These are phyloP conservation scores for Piper longum DNA, from an alignment of 164 flowering plant genomes.

Conservation along the genomic window DNA sequence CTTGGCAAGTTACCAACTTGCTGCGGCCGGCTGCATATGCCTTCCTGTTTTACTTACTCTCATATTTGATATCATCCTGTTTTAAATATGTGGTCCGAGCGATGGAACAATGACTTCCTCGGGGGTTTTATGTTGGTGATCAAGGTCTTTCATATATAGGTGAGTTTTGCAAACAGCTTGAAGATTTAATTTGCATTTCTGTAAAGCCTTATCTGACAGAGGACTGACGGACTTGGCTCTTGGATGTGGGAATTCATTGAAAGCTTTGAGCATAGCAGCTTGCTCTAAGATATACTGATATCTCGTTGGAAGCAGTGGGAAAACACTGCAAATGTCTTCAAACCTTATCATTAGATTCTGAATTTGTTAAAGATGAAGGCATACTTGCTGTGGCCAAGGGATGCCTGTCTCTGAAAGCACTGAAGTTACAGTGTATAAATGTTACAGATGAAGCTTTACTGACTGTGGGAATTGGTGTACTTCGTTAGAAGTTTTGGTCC, in stretches of 20 bases:
- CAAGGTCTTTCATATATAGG: constrained; percentile 69
- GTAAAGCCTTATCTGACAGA: constrained; percentile 75
- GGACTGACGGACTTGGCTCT: constrained; percentile 51
- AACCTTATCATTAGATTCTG: constrained; percentile 67
- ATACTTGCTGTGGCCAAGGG: constrained; percentile 65
- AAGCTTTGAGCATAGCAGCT: constrained; percentile 61
- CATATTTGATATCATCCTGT: background rate
- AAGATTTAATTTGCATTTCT: constrained; percentile 77
- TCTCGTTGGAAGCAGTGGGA: constrained; percentile 68
- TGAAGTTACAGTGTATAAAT: constrained; percentile 71
- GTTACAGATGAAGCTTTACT: constrained; percentile 70
- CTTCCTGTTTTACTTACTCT: background rate
- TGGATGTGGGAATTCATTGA: constrained; percentile 62
- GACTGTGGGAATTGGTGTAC: constrained; percentile 50
- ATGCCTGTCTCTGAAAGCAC: constrained; percentile 45
- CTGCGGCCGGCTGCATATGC: background rate
- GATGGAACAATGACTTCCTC: background rate
- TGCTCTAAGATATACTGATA: constrained; percentile 80
- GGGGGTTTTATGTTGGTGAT: constrained; percentile 92
- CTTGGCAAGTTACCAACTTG: too few species aligned
- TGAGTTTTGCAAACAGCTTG: constrained; percentile 62
- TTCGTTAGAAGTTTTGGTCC: constrained; percentile 57
- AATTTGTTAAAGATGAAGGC: constrained; percentile 53
- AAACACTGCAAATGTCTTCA: constrained; percentile 55
- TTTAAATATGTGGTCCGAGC: background rate